Evolutionary conservation across 306 rosid species (phyloP).

Genomic region (Urtica urens): DNA sequence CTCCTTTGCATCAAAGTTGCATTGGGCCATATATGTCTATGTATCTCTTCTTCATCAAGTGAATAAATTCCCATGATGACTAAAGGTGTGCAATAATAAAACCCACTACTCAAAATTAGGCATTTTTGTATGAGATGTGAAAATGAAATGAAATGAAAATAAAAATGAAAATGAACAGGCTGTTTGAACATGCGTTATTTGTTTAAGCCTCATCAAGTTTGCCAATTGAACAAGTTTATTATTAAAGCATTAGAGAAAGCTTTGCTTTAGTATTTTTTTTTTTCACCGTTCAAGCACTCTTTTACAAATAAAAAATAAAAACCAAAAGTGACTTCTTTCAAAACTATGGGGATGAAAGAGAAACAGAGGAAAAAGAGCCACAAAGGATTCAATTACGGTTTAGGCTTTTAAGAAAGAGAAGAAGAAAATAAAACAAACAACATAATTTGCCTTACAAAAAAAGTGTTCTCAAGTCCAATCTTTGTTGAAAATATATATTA

Average conservation of each 20-base stretch:
- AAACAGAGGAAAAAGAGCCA: slow-evolving; percentile 15
- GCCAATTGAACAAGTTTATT: slow-evolving; percentile 17
- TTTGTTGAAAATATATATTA: slow-evolving; percentile 9
- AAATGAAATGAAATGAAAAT: no score
- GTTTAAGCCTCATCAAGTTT: not conserved
- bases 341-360: slow-evolving; percentile 23
- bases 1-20: not conserved
- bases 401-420: slow-evolving; percentile 46
- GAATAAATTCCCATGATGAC: not conserved
- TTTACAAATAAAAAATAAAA: slow-evolving; percentile 22
- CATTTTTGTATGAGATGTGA: not conserved
- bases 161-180: no score
- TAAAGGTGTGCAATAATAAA: not conserved
- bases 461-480: slow-evolving; percentile 13
- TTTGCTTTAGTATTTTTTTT: slow-evolving; percentile 6
- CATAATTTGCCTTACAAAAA: slow-evolving; percentile 32
- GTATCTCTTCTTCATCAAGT: no score
- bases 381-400: slow-evolving; percentile 29
- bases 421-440: no score
- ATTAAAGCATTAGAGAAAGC: slow-evolving; percentile 11
- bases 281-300: slow-evolving; percentile 26
- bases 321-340: slow-evolving; percentile 36
- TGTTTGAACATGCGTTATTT: slow-evolving; percentile 6
- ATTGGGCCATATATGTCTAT: no score
- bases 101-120: not conserved